Conservation (phyloP, 495 filamentous ascomycete species). For the Lasiosphaeriaceae sp. region DNA sequence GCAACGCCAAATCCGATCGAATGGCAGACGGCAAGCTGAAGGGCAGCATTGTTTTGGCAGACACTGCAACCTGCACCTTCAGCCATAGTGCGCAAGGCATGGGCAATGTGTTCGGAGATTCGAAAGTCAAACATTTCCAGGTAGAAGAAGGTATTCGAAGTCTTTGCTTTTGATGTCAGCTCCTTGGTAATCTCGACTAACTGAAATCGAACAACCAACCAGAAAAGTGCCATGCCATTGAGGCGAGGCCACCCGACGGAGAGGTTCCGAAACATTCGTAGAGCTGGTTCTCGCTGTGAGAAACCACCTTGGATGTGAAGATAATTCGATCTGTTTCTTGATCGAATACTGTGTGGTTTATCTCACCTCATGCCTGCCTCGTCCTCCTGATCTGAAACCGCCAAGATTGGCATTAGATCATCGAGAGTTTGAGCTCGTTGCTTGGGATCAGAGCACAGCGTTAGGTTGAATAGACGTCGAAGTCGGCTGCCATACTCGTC, state of each 20-base stretch:
- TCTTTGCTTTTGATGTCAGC: neutral
- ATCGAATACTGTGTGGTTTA: neutral
- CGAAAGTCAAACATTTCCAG: neutral
- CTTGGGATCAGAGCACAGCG: neutral
- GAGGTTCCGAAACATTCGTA: neutral
- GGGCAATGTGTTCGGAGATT: neutral
- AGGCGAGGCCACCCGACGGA: neutral
- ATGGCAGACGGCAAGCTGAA: neutral
- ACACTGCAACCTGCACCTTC: neutral
- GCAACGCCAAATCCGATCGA: neutral
- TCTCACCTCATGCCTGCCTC: neutral
- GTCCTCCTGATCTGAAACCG: neutral
- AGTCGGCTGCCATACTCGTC: neutral
- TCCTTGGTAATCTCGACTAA: neutral
- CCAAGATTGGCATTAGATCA: neutral
- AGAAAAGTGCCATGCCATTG: neutral
- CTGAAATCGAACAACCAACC: neutral
- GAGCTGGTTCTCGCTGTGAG: neutral
- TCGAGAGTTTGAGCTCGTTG: neutral
- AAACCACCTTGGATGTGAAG: neutral
- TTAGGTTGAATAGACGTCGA: neutral
- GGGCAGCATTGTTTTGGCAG: neutral
- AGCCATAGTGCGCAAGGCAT: neutral
- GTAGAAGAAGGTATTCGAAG: neutral
- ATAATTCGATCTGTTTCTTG: neutral